Conservation (phyloP, 768 basidiomycete species). For the Kwoniella heveanensis region DNA sequence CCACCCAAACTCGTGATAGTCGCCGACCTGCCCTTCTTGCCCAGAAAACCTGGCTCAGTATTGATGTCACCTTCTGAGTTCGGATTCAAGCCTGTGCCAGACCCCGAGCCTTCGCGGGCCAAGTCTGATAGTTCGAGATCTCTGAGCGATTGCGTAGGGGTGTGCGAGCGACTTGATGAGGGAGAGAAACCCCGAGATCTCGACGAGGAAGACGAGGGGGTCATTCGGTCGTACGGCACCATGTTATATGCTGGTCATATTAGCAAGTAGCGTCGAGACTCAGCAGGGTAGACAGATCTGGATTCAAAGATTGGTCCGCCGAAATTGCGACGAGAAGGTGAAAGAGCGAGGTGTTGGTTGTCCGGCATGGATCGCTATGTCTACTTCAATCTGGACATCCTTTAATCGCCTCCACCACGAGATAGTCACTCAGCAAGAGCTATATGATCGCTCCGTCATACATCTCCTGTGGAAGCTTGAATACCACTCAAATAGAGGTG, state of each 20-base stretch:
- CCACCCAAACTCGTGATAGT: conserved; percentile 45
- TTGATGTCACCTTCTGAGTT: background rate
- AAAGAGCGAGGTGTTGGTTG: no score
- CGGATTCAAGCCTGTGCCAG: background rate
- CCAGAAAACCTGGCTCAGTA: conserved; percentile 9
- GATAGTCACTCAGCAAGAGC: background rate
- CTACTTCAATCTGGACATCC: background rate
- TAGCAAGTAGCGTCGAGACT: background rate
- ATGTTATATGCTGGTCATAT: conserved; percentile 4
- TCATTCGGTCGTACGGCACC: conserved; percentile 34
- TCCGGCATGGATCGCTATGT: no score
- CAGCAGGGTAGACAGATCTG: no score
- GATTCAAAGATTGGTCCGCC: no score
- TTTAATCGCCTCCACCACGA: background rate
- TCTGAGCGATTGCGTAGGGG: conserved; percentile 74
- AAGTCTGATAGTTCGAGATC: conserved; percentile 71
- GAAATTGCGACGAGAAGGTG: background rate
- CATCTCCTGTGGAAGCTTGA: no score
- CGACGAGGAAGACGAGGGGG: conserved; percentile 10
- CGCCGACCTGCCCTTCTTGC: conserved; percentile 27
- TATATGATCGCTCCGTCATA: no score
- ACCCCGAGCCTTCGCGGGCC: conserved; percentile 26
- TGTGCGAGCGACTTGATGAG: conserved; percentile 46
- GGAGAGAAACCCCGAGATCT: conserved; percentile 21
- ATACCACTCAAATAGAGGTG: no score